Base-by-base conservation (phyloP, 176 grass and related monocot species). In the Triticum monococcum region DNA sequence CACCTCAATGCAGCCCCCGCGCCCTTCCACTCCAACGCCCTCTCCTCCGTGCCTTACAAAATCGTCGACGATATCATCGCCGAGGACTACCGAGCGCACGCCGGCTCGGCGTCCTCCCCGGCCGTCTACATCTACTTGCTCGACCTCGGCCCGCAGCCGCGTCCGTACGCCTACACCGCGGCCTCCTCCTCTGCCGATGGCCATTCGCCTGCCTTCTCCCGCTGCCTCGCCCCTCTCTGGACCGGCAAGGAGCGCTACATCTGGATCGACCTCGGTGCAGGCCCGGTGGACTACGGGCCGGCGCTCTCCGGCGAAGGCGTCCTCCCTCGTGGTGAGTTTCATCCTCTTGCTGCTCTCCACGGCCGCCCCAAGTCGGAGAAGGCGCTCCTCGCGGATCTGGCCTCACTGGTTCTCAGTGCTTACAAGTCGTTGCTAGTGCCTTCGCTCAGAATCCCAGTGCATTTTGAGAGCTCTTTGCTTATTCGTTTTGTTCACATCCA, bases 321-420 rank as follows among this genome's bases (percentile, higher is more conserved):
- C 76, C 90, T 99, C 37, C 93, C 97, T 13, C 94, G 94, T 81
- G 94, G 97, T 87, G 97, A 99, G 79, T 99, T 96, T 72, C 94
- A 99, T 83, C 92, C 97, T 41, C 82, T 99, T 5, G 89, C 97
- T 25, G 79, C 97, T 14, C 87, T 94, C 62, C 97, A 96, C 40
- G 97, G 97, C 35, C 85, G 94, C n/a, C 87, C 92, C 11, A 96
- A 82, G 56, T 96, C 92, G 22, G 97, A 99, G 56, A 94, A 88
- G 31, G 85, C 75, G 1, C 80, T 95, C 48, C 87, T 91, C 17
- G 86, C 95, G 8, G 91, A 95, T 82, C 87, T 95, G n/a, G 78
- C 92, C 2, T 95, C 92, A 13, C 54, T 98, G 36, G 89, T 95
- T 45, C 92, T 95, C 45, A 91, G 92, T 72, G 95, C 89, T 20